These are phyloP conservation scores for Thymus quinquecostatus DNA, from an alignment of 257 asterid genomes.

Conservation along the genomic window DNA sequence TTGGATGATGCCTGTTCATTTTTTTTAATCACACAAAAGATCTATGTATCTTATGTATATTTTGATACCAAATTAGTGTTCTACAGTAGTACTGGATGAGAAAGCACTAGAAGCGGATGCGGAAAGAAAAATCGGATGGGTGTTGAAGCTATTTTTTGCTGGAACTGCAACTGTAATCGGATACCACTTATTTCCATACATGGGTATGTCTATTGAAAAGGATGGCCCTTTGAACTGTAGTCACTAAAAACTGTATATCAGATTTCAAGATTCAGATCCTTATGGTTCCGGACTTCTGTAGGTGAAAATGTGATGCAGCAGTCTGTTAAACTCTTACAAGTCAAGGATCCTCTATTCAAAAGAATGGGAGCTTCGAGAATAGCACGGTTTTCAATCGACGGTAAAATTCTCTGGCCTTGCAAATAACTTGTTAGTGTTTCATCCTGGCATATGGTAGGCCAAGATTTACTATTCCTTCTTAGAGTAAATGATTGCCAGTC, in stretches of 20 bases:
- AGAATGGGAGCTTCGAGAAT: slow-evolving; percentile 99
- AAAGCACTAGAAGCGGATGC: slow-evolving; percentile 78
- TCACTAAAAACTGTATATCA: slow-evolving; percentile 4
- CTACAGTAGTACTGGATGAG: slow-evolving; percentile 54
- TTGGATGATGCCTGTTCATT: slow-evolving; percentile 1
- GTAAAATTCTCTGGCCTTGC: slow-evolving; percentile 41
- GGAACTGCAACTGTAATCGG: slow-evolving; percentile 78
- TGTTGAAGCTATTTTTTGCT: slow-evolving; percentile 75
- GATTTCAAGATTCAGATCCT: slow-evolving; percentile 29
- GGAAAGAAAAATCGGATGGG: slow-evolving; percentile 91
- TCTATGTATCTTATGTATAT: slow-evolving; percentile 4
- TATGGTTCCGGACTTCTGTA: slow-evolving; percentile 38
- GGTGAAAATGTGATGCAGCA: slow-evolving; percentile 92
- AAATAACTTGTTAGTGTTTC: slow-evolving; percentile 10
- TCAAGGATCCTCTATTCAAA: slow-evolving; percentile 94
- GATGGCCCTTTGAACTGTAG: slow-evolving; percentile 12
- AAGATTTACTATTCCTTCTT: slow-evolving; percentile 14
- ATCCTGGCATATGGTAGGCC: background rate
- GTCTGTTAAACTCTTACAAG: slow-evolving; percentile 80
- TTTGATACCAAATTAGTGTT: slow-evolving; percentile 11
- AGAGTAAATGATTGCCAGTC: slow-evolving; percentile 2
- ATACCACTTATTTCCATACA: slow-evolving; percentile 82
- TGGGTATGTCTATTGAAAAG: slow-evolving; percentile 61
- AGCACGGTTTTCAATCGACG: slow-evolving; percentile 90
- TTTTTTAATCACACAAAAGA: slow-evolving; percentile 12